phyloP scores from a whole-genome alignment of 139 green algal genomes.

The Chlorella sp. region DNA sequence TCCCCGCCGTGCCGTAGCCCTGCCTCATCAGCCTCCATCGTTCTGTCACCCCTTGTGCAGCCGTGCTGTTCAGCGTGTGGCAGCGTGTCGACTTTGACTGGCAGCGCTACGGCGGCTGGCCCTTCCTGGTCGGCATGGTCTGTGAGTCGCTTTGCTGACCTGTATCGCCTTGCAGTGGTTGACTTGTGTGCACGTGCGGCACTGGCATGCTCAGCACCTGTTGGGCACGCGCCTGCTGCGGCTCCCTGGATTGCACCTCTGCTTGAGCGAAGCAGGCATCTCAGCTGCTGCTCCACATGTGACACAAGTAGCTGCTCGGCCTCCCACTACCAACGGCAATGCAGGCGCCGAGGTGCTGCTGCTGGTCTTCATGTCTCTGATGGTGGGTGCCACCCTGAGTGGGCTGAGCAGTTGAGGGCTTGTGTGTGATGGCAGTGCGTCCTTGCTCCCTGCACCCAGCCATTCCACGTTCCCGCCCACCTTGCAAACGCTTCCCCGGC shows the following conservation, averaged over 20 bases:
- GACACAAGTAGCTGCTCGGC: neutral
- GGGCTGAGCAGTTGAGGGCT: no score
- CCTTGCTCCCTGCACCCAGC: no score
- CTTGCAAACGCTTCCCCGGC: no score
- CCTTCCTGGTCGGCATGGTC: conserved; percentile 14
- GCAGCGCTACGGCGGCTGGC: conserved; percentile 2
- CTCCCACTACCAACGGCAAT: neutral
- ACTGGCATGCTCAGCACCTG: neutral
- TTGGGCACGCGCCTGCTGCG: neutral
- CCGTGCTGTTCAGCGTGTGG: conserved; percentile 35
- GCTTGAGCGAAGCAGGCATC: no score
- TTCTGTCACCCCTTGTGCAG: neutral
- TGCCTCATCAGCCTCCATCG: neutral
- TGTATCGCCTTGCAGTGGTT: no score
- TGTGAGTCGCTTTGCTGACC: neutral
- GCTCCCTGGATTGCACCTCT: no score
- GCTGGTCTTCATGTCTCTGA: conserved; percentile 30
- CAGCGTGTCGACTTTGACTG: conserved; percentile 27
- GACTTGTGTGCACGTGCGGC: neutral
- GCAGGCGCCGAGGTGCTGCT: conserved; percentile 34
- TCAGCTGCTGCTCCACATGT: no score
- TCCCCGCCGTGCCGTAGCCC: neutral
- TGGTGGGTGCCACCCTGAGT: no score
- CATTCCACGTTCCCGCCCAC: no score
- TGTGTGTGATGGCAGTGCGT: no score